Evolutionary conservation across 257 asterid species (phyloP), one percentile per base, ranked within the genome.

Genomic region (Primulina huaijiensis): DNA sequence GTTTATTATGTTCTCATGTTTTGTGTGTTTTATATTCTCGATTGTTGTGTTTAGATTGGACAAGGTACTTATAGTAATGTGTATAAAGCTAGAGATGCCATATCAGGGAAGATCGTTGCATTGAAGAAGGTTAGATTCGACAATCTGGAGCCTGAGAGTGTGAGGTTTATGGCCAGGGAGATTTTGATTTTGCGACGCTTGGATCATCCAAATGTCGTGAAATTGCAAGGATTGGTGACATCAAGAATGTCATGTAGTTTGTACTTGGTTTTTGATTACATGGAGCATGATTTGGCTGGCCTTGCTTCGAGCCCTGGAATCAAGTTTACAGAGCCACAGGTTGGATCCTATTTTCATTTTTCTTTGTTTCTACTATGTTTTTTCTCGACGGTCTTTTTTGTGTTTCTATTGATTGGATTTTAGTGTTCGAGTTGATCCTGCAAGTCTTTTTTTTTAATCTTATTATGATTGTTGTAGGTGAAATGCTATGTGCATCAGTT

Each of bases 241-340:
- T 90, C 97, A 16, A 88, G 97, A 30, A 90, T 90, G 97, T 86
- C 96, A 3, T 86, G 97, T 77, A 90, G 97, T 78, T 83, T 90
- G 77, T 90, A 90, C 77, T 79, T 90, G 2, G 97, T 90, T 61
- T 87, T 90, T 20, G 92, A 90, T 79, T 88, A 80, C 62, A 90
- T 90, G 97, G 96, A 76, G 67, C 97, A 90, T 70, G 97, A 90
- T 82, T 80, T 90, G 80, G 96, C 92, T 38, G 97, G 97, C 67
- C 87, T 90, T 62, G 89, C 93, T 68, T 88, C 97, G 3, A 85
- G 82, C 79, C 97, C 90, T 5, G 92, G 82, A 58, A 73, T 84
- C 80, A 88, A 85, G 83, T 90, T 90, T 61, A 81, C 96, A 6
- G 97, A 88, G 80, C 74, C 97, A 75, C 92, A 88, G 92, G 94